These are phyloP conservation scores for Debaryomyces coudertii DNA, from an alignment of 1,139 yeast species.

Conservation along the genomic window DNA sequence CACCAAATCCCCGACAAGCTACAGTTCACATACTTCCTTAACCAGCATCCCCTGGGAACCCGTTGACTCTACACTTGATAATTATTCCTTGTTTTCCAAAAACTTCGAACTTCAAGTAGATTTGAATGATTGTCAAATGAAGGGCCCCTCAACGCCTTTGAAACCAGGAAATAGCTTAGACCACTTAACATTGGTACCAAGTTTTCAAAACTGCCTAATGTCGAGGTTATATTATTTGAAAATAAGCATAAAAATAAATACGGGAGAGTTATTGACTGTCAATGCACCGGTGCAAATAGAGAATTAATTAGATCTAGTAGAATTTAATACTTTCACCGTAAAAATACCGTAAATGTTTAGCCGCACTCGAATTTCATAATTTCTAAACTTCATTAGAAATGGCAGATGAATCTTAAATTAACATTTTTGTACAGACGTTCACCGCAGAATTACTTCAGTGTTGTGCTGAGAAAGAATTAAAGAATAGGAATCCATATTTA, in stretches of 20 bases:
- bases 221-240: constrained; percentile 53
- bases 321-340: neutral
- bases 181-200: constrained; percentile 52
- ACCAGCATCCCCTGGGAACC: constrained; percentile 33
- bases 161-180: constrained; percentile 27
- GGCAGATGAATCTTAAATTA: neutral
- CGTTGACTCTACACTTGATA: constrained; percentile 19
- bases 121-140: constrained; percentile 29
- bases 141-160: constrained; percentile 21
- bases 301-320: constrained; percentile 12
- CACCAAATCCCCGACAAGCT: constrained; percentile 18
- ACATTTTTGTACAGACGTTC: neutral
- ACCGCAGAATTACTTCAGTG: neutral
- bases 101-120: constrained; percentile 32
- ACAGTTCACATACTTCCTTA: constrained; percentile 25
- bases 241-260: constrained; percentile 32
- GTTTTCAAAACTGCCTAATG: constrained; percentile 58
- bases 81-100: constrained; percentile 27
- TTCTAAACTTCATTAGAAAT: neutral
- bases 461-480: neutral
- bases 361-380: constrained; percentile 1
- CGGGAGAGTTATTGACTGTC: constrained; percentile 37
- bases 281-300: constrained; percentile 42
- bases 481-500: neutral
- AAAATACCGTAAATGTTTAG: neutral